Percentiles rank a stretch among this genome's conserved stretches.
Conservation (phyloP, 139 green algal species). For the Diplosphaera chodatii region DNA sequence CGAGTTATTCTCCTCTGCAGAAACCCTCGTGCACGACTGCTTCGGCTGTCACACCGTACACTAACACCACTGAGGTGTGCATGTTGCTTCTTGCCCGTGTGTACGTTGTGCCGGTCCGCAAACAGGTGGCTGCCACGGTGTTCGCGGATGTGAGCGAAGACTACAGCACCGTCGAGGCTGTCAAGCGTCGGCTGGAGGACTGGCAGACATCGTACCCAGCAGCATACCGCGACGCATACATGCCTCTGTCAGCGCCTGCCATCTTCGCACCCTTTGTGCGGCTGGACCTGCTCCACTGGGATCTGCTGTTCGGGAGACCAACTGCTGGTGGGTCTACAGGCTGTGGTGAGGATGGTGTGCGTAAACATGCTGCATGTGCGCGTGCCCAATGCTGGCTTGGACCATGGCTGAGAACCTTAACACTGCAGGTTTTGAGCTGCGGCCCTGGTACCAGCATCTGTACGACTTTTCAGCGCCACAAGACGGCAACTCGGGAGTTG, state of each 20-base stretch:
- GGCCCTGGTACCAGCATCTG: conserved; percentile 67
- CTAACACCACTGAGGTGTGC: too few relatives aligned
- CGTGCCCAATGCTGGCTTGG: conserved; percentile 4
- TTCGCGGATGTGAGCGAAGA: conserved; percentile 82
- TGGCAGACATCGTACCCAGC: conserved; percentile 58
- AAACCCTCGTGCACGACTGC: too few relatives aligned
- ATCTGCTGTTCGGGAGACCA: conserved; percentile 53
- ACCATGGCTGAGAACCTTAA: not conserved
- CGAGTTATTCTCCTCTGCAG: too few relatives aligned
- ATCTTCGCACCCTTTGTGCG: conserved; percentile 92
- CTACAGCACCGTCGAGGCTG: conserved; percentile 49
- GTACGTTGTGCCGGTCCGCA: too few relatives aligned
- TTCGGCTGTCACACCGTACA: too few relatives aligned
- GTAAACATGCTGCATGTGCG: not conserved
- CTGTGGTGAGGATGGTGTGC: not conserved
- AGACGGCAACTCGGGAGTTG: not conserved
- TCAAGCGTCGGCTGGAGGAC: conserved; percentile 56
- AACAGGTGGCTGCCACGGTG: conserved; percentile 36
- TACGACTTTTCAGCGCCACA: conserved; percentile 62
- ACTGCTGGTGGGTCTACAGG: not conserved
- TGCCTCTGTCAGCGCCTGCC: conserved; percentile 62
- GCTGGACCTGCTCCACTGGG: conserved; percentile 86
- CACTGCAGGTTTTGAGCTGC: conserved; percentile 51
- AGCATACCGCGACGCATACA: conserved; percentile 76
- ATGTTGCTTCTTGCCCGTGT: too few relatives aligned